A percentile compares a stretch with the other conserved stretches of the same genome.
These are phyloP conservation scores for Eucalyptus guilfoylei DNA, from an alignment of 345 rosid genomes.

Conservation along the genomic window DNA sequence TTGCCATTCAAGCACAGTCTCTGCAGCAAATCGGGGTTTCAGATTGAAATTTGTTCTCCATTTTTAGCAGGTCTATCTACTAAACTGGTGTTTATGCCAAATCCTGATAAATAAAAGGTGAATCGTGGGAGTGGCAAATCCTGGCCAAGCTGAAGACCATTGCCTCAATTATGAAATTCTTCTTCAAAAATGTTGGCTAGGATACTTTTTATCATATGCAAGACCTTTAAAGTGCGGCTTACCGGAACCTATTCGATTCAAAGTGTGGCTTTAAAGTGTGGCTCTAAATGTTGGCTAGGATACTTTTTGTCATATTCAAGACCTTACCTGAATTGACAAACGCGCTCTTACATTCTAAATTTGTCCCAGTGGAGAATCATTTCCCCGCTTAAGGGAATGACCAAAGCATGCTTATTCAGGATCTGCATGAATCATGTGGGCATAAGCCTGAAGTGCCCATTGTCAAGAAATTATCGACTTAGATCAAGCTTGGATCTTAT, in stretches of 20 bases:
- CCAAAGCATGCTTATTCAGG: background rate
- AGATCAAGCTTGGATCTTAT: background rate
- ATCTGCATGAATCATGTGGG: background rate
- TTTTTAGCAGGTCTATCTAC: background rate
- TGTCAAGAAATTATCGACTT: background rate
- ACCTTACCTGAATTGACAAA: background rate
- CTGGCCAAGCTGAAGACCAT: background rate
- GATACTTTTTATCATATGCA: too few species aligned
- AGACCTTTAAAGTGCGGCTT: background rate
- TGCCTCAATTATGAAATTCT: background rate
- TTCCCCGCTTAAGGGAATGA: background rate
- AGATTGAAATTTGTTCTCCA: background rate
- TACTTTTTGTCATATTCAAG: background rate
- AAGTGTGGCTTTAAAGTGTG: background rate
- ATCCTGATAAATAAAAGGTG: background rate
- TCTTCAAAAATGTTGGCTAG: background rate
- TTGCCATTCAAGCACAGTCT: background rate
- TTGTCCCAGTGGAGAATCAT: background rate
- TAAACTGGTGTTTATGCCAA: background rate
- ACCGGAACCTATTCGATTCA: background rate
- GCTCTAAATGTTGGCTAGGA: background rate
- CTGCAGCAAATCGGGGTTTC: background rate
- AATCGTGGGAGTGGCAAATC: background rate
- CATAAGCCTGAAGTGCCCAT: background rate
- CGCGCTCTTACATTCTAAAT: accelerated